Conservation (phyloP, 2,329 filamentous ascomycete species). For the Penicillium sp. region DNA sequence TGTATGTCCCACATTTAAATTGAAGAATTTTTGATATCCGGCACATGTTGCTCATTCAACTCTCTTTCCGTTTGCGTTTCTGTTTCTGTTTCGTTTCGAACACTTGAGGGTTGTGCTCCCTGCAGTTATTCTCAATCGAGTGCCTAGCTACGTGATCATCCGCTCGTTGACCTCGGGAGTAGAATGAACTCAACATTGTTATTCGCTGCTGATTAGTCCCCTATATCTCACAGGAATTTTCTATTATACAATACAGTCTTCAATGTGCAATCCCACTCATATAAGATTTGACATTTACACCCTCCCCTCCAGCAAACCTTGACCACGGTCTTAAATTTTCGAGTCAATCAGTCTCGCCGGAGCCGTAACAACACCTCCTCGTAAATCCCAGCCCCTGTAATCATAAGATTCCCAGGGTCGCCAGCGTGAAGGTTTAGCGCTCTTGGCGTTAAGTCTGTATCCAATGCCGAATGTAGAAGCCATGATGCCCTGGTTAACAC, state of each 20-base stretch:
- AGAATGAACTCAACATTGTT: no score
- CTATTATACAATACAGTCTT: background rate
- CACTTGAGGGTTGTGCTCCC: background rate
- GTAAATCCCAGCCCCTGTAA: slow-evolving; percentile 28
- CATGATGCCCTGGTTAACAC: slow-evolving; percentile 58
- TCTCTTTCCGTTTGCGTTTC: no score
- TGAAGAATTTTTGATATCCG: background rate
- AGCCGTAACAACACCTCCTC: slow-evolving; percentile 33
- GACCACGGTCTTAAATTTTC: slow-evolving; percentile 1
- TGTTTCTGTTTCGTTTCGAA: no score
- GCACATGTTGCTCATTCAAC: background rate
- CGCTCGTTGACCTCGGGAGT: background rate
- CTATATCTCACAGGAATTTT: background rate
- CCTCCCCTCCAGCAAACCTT: background rate
- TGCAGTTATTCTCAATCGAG: no score
- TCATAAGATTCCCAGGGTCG: slow-evolving; percentile 24
- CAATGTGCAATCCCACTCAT: background rate
- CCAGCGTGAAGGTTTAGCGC: slow-evolving; percentile 2
- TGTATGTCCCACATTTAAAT: background rate
- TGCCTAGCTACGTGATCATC: no score
- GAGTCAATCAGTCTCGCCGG: slow-evolving; percentile 24
- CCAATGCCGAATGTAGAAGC: slow-evolving; percentile 48
- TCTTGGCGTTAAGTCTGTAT: slow-evolving; percentile 22
- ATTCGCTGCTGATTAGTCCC: background rate
- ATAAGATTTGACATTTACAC: background rate